phyloP scores from a whole-genome alignment of 2,329 filamentous ascomycete genomes.

The Aaosphaeria pasadenensis region DNA sequence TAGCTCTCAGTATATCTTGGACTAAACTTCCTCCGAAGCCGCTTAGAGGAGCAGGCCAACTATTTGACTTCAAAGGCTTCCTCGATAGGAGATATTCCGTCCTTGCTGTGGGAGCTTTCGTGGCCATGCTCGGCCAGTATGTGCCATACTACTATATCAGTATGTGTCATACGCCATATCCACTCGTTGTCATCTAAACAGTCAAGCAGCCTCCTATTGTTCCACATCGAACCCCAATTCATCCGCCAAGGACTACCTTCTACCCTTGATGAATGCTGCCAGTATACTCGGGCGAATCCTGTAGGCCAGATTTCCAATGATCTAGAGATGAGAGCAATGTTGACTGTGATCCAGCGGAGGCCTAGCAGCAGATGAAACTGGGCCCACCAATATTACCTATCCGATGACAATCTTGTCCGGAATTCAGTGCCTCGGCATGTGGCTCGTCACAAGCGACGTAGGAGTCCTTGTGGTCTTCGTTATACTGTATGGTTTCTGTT shows the following conservation, averaged over 20 bases:
- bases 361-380: slow-evolving; percentile 2
- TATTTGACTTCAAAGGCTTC: slow-evolving; percentile 8
- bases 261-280: slow-evolving; percentile 5
- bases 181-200: not conserved
- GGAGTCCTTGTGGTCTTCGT: slow-evolving; percentile 3
- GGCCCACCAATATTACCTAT: slow-evolving; percentile 2
- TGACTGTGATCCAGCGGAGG: not conserved
- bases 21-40: slow-evolving; percentile 1
- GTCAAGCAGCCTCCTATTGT: slow-evolving; percentile 1
- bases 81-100: slow-evolving; percentile 3
- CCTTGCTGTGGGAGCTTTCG: slow-evolving; percentile 5
- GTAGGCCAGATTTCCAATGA: not conserved
- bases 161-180: not conserved
- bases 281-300: slow-evolving; percentile 5
- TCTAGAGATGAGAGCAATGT: not conserved
- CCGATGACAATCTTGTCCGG: slow-evolving; percentile 6
- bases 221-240: slow-evolving; percentile 1
- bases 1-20: slow-evolving; percentile 3
- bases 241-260: slow-evolving; percentile 2
- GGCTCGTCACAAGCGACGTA: slow-evolving; percentile 2
- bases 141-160: slow-evolving; percentile 8
- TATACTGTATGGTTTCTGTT: slow-evolving; percentile 6
- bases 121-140: slow-evolving; percentile 5
- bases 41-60: not conserved
- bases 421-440: slow-evolving; percentile 3